Evolutionary conservation across 768 basidiomycete species (phyloP), one percentile per base, ranked within the genome.

Genomic region (Podaxis carcinomalis): DNA sequence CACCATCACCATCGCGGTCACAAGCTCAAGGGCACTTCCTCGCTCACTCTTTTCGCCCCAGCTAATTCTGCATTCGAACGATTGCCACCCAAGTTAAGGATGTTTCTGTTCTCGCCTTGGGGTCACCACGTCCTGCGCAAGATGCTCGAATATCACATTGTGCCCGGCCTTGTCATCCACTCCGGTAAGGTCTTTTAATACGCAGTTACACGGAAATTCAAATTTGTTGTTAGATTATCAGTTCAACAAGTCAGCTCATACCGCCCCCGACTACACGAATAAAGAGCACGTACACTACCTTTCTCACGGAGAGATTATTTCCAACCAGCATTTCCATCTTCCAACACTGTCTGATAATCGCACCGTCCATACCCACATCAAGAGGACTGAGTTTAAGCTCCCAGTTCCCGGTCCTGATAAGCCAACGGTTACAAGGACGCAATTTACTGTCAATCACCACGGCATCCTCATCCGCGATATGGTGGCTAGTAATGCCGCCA

Each of bases 31-130:
- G 83, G 83, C 16, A 74, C 73, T 25, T 74, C 69, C n/a, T 72
- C 77, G 52, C 83, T 74, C 64, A 87, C 75, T 5, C 77, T 75
- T 66, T 89, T 78, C 73, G 86, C 75, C 11, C 88, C 76, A 47
- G 82, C 72, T 63, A 89, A 81, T 67, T 73, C 68, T 62, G 79
- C 78, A 50, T 84, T 80, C 64, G 63, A 74, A 27, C 68, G 65
- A 14, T 75, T 87, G 14, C 87, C 87, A 0, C 66, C 60, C n/a
- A 79, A 77, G 54, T 77, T 87, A 23, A 74, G 74, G 61, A 64
- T 78, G 27, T 87, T 78, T 77, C 73, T 87, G 54, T 87, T 87
- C 71, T 86, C 85, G 3, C 83, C 84, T 0, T 81, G 83, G 57
- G 87, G 87, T 5, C 72, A 75, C 35, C 69, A 65, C 19, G 80